Evolutionary conservation across 805 yeast species (phyloP).

Genomic region (Spathaspora girioi): DNA sequence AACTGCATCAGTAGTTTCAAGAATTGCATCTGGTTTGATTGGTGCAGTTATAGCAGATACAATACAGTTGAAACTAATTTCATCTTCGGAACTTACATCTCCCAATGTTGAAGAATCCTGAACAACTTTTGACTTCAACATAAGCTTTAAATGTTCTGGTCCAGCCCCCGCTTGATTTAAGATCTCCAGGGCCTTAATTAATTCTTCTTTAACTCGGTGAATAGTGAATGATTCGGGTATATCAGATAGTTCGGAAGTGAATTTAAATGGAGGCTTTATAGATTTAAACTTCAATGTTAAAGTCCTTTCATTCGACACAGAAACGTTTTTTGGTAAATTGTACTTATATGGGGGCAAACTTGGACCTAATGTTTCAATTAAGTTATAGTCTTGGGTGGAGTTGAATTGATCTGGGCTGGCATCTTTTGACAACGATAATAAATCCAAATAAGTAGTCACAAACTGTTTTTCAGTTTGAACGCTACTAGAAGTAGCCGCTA

Average conservation of each 20-base stretch:
- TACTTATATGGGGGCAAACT: constrained; percentile 45
- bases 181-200: constrained; percentile 26
- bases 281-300: constrained; percentile 51
- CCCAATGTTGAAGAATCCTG: constrained; percentile 43
- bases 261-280: constrained; percentile 66
- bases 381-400: constrained; percentile 25
- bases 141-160: constrained; percentile 44
- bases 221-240: constrained; percentile 26
- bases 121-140: constrained; percentile 61
- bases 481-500: background rate
- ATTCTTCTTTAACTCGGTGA: constrained; percentile 34
- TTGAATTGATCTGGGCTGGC: constrained; percentile 29
- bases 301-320: constrained; percentile 4
- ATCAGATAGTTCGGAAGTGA: constrained; percentile 29
- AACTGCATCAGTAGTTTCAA: background rate
- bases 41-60: constrained; percentile 21
- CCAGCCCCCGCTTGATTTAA: constrained; percentile 24
- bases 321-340: constrained; percentile 21
- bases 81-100: constrained; percentile 17
- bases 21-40: background rate
- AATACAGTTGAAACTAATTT: constrained; percentile 44
- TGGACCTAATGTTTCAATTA: constrained; percentile 38
- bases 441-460: constrained; percentile 45
- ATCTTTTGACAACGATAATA: constrained; percentile 43
- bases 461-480: constrained; percentile 38